Evolutionary conservation across 306 rosid species (phyloP).

Genomic region (Betula pendula): DNA sequence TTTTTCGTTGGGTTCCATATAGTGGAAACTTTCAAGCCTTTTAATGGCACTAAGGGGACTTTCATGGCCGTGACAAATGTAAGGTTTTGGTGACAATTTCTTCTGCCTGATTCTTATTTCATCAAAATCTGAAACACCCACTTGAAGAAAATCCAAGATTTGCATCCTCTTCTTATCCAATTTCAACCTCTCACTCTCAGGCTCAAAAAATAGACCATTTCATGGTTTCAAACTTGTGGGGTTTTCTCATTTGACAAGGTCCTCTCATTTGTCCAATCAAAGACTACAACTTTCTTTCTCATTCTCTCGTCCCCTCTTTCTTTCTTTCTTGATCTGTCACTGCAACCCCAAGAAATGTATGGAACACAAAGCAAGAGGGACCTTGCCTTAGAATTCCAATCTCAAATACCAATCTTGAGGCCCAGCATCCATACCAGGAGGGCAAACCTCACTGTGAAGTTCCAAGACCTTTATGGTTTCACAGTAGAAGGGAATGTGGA

Average conservation of each 20-base stretch:
- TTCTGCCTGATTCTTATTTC: constrained; percentile 19
- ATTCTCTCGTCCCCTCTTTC: not conserved
- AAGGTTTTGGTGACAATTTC: constrained; percentile 18
- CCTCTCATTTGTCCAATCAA: constrained; percentile 22
- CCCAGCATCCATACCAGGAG: constrained; percentile 92
- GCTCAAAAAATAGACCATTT: constrained; percentile 43
- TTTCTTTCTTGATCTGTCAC: constrained; percentile 40
- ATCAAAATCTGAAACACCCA: constrained; percentile 34
- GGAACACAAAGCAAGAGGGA: constrained; percentile 82
- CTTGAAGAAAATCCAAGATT: constrained; percentile 17
- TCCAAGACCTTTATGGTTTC: constrained; percentile 95
- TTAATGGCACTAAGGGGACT: constrained; percentile 23
- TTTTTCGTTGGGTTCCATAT: constrained; percentile 23
- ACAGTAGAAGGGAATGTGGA: constrained; percentile 99
- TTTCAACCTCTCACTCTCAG: constrained; percentile 26
- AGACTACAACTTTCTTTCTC: constrained; percentile 19
- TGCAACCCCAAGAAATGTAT: constrained; percentile 47
- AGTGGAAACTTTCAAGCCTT: constrained; percentile 27
- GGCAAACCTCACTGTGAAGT: constrained; percentile 90
- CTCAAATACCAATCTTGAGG: constrained; percentile 78
- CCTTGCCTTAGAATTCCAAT: constrained; percentile 79
- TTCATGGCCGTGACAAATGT: constrained; percentile 28
- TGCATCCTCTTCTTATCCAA: constrained; percentile 28
- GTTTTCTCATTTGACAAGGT: constrained; percentile 43
- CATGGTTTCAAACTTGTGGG: constrained; percentile 44